These are phyloP conservation scores for Trametes gibbosa DNA, from an alignment of 768 basidiomycete genomes.

Conservation along the genomic window DNA sequence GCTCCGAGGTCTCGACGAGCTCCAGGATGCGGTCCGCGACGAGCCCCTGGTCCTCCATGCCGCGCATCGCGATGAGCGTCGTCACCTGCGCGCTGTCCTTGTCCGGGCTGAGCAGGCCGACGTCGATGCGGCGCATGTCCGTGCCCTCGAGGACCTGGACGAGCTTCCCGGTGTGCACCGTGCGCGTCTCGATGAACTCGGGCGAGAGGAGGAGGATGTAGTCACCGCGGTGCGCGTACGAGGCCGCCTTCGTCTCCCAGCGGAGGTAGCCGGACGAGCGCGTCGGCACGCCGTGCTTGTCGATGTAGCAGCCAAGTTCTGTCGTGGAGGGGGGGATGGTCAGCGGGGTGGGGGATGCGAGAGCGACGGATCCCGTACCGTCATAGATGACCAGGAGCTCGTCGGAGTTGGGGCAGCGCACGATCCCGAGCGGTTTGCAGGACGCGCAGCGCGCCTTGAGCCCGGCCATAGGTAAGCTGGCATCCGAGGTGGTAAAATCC, in stretches of 20 bases:
- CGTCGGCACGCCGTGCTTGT: conserved; percentile 62
- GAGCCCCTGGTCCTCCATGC: conserved; percentile 40
- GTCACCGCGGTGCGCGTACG: conserved; percentile 58
- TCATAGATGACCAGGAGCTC: conserved; percentile 77
- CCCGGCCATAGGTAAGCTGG: conserved; percentile 39
- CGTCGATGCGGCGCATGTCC: conserved; percentile 66
- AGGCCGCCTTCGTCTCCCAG: conserved; percentile 71
- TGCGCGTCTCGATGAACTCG: conserved; percentile 74
- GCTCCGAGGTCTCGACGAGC: conserved; percentile 65
- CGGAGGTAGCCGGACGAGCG: conserved; percentile 64
- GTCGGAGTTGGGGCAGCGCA: conserved; percentile 44
- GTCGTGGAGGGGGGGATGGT: background rate
- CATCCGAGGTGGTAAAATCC: conserved; percentile 45
- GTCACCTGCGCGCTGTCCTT: conserved; percentile 36
- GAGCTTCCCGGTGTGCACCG: conserved; percentile 59
- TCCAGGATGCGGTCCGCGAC: conserved; percentile 57
- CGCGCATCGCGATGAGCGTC: conserved; percentile 63
- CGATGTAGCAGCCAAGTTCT: conserved; percentile 79
- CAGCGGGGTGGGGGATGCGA: background rate
- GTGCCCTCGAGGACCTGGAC: conserved; percentile 79
- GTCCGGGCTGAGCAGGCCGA: conserved; percentile 33
- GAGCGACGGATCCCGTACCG: conserved; percentile 41
- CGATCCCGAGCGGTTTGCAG: conserved; percentile 64
- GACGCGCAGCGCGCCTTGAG: conserved; percentile 60
- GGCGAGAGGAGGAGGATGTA: conserved; percentile 72